phyloP scores from a whole-genome alignment of 345 rosid species.

The Isatis tinctoria region DNA sequence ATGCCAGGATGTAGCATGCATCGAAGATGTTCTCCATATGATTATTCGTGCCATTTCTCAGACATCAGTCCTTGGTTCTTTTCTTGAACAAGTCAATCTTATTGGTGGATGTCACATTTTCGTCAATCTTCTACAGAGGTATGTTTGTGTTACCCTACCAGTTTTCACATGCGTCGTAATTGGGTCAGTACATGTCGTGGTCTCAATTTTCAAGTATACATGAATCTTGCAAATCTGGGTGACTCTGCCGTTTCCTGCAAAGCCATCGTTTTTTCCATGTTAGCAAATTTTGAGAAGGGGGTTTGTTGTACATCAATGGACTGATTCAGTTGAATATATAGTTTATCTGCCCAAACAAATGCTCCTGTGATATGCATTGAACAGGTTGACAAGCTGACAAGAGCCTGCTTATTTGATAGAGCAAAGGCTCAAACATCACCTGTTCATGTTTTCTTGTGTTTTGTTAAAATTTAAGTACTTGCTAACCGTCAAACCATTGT shows the following conservation, averaged over 20 bases:
- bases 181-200: conserved; percentile 3
- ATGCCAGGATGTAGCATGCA: conserved; percentile 84
- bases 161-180: neutral
- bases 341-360: neutral
- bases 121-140: conserved; percentile 90
- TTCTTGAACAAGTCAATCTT: conserved; percentile 81
- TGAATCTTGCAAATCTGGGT: conserved; percentile 1
- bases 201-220: neutral
- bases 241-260: neutral
- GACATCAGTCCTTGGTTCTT: conserved; percentile 60
- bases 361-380: conserved; percentile 4
- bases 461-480: neutral
- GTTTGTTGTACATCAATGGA: conserved; percentile 2
- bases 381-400: neutral
- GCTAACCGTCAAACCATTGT: neutral
- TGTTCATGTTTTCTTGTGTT: conserved; percentile 6
- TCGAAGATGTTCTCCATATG: conserved; percentile 94
- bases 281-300: neutral
- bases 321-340: neutral
- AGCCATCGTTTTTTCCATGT: neutral
- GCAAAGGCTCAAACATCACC: conserved; percentile 6
- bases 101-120: conserved; percentile 86
- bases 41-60: conserved; percentile 84
- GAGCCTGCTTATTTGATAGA: conserved; percentile 9
- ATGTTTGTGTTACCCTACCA: conserved; percentile 11